phyloP scores from a whole-genome alignment of 345 rosid genomes.

The Arabis alpina region DNA sequence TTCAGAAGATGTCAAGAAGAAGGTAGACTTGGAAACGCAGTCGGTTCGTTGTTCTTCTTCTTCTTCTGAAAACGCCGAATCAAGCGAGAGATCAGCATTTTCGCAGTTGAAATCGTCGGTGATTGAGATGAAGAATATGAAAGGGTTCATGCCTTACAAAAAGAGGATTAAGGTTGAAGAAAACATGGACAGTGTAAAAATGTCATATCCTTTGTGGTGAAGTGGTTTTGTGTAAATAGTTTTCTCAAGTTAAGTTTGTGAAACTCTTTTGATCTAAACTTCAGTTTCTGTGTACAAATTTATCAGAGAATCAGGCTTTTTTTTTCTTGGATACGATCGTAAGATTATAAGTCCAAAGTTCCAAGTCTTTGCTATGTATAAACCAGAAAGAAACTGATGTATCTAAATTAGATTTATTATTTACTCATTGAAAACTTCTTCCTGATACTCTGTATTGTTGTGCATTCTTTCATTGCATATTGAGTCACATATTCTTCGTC shows the following conservation, averaged over 20 bases:
- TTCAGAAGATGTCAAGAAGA: slow-evolving; percentile 42
- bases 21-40: slow-evolving; percentile 26
- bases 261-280: slow-evolving; percentile 33
- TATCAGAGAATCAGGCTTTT: slow-evolving; percentile 26
- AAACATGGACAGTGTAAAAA: slow-evolving; percentile 13
- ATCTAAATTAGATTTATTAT: neutral
- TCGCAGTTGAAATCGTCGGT: slow-evolving; percentile 36
- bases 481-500: too few species aligned
- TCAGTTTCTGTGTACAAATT: slow-evolving; percentile 22
- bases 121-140: slow-evolving; percentile 36
- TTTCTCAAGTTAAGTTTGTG: slow-evolving; percentile 15
- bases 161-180: slow-evolving; percentile 48
- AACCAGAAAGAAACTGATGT: slow-evolving; percentile 18
- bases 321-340: slow-evolving; percentile 20
- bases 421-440: neutral
- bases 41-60: slow-evolving; percentile 30
- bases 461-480: neutral
- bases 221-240: slow-evolving; percentile 26
- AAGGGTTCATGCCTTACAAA: slow-evolving; percentile 72
- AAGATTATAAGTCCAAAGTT: slow-evolving; percentile 30
- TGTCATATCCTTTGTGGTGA: slow-evolving; percentile 35
- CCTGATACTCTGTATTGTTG: neutral
- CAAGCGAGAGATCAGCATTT: slow-evolving; percentile 47
- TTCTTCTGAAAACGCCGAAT: slow-evolving; percentile 24
- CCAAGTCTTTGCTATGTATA: neutral